Evolutionary conservation across 2,329 filamentous ascomycete species (phyloP).

Genomic region (Ascochyta clinopodiicola): DNA sequence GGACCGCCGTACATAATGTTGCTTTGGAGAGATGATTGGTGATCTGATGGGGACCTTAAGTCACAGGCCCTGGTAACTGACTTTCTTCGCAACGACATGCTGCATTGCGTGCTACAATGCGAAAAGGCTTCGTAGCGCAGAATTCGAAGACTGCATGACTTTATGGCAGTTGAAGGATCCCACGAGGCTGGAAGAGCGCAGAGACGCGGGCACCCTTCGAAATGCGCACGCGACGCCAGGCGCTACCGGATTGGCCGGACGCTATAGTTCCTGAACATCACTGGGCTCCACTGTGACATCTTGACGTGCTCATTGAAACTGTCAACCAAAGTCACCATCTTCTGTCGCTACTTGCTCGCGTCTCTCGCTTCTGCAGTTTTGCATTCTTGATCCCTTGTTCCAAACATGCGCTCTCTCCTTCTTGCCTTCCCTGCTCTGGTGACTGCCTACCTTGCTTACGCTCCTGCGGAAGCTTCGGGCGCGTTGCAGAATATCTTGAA

Average conservation of each 20-base stretch:
- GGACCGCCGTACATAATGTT: neutral
- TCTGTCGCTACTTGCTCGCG: slow-evolving; percentile 2
- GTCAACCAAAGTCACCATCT: slow-evolving; percentile 2
- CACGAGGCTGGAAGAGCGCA: neutral
- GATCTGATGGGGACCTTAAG: neutral
- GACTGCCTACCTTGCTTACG: slow-evolving; percentile 32
- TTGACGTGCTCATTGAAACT: slow-evolving; percentile 19
- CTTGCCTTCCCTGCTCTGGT: slow-evolving; percentile 22
- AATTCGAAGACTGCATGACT: neutral
- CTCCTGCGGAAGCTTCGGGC: slow-evolving; percentile 50
- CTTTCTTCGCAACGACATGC: neutral
- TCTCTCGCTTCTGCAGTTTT: slow-evolving; percentile 2
- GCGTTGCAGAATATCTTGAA: slow-evolving; percentile 63
- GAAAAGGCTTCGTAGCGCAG: neutral
- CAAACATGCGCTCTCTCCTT: slow-evolving; percentile 29
- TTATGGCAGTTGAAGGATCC: neutral
- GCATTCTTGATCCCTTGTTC: neutral
- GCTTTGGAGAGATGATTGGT: neutral
- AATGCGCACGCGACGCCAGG: slow-evolving; percentile 7
- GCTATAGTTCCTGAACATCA: slow-evolving; percentile 20
- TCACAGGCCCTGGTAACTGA: neutral
- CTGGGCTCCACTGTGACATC: slow-evolving; percentile 30
- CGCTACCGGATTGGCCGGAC: slow-evolving; percentile 28
- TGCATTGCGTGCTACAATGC: neutral
- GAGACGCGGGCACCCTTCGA: neutral